Percentiles rank a stretch among this genome's conserved stretches.
Evolutionary conservation across 805 yeast genomes (phyloP).

Genomic region (Lipomyces sp.): DNA sequence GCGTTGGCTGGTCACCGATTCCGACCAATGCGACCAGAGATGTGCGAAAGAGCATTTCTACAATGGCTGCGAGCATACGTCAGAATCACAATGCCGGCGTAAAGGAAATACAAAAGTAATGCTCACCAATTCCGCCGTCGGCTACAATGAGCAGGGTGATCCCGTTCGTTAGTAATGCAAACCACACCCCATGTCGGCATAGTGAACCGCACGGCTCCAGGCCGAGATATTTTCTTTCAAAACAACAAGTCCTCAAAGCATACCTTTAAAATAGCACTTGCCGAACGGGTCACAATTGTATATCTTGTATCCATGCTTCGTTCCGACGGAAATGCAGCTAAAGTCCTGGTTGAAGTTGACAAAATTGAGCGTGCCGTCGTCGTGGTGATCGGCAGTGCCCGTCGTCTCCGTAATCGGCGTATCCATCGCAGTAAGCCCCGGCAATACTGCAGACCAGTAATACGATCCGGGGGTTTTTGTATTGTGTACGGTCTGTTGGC

Average conservation of each 20-base stretch:
- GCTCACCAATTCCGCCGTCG: conserved; percentile 41
- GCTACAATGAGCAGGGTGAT: conserved; percentile 24
- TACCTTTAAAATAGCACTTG: conserved; percentile 52
- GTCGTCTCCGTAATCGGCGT: conserved; percentile 12
- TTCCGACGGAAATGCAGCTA: conserved; percentile 70
- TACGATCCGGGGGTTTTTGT: too few relatives aligned
- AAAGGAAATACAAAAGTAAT: neutral
- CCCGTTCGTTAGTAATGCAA: neutral
- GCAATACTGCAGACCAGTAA: neutral
- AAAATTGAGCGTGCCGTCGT: conserved; percentile 41
- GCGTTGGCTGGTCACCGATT: conserved; percentile 60
- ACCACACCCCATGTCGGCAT: neutral
- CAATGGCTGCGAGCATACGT: conserved; percentile 39
- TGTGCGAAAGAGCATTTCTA: conserved; percentile 89
- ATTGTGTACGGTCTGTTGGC: too few relatives aligned
- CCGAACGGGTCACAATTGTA: conserved; percentile 89
- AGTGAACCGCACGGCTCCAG: neutral
- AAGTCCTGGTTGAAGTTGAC: conserved; percentile 88
- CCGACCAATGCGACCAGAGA: conserved; percentile 83
- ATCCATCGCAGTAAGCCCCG: conserved; percentile 10
- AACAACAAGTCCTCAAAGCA: conserved; percentile 15
- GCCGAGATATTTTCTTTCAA: too few relatives aligned
- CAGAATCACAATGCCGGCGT: neutral
- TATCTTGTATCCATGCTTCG: conserved; percentile 61
- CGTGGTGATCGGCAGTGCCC: neutral